Evolutionary conservation across 1,139 yeast species (phyloP).

Genomic region (Tardiomyces depauwii): DNA sequence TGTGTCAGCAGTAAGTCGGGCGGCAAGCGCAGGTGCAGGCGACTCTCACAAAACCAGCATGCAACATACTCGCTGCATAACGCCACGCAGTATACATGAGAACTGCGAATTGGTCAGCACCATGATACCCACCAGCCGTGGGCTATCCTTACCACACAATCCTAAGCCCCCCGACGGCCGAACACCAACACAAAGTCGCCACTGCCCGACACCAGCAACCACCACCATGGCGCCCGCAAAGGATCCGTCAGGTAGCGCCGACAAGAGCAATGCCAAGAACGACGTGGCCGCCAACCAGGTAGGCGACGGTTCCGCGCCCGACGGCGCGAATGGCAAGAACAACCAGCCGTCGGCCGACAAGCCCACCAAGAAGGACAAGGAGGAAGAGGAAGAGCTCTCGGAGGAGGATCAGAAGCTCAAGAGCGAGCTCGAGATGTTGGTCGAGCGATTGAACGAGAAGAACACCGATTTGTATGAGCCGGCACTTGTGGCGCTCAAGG

Average conservation of each 20-base stretch:
- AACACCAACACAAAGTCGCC: neutral
- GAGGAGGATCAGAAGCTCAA: conserved; percentile 92
- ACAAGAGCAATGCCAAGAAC: neutral
- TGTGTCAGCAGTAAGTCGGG: too few species aligned
- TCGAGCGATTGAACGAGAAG: conserved; percentile 55
- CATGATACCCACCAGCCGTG: neutral
- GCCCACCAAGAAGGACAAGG: conserved; percentile 22
- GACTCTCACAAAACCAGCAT: too few species aligned
- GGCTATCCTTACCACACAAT: too few species aligned
- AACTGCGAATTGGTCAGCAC: neutral
- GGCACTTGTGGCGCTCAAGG: conserved; percentile 58
- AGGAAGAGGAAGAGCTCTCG: conserved; percentile 66
- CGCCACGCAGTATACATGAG: neutral
- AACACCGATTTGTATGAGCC: conserved; percentile 42
- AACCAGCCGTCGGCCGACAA: neutral
- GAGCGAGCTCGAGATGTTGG: conserved; percentile 76
- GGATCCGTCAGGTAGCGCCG: neutral
- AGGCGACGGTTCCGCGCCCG: neutral
- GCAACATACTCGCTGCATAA: too few species aligned
- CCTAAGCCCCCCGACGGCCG: too few species aligned
- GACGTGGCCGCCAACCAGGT: neutral
- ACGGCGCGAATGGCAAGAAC: neutral
- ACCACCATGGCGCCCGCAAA: neutral
- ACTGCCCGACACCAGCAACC: neutral
- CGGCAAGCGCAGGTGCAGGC: too few species aligned